These are phyloP conservation scores for Lachancea waltii DNA, from an alignment of 805 yeast species.

Conservation along the genomic window DNA sequence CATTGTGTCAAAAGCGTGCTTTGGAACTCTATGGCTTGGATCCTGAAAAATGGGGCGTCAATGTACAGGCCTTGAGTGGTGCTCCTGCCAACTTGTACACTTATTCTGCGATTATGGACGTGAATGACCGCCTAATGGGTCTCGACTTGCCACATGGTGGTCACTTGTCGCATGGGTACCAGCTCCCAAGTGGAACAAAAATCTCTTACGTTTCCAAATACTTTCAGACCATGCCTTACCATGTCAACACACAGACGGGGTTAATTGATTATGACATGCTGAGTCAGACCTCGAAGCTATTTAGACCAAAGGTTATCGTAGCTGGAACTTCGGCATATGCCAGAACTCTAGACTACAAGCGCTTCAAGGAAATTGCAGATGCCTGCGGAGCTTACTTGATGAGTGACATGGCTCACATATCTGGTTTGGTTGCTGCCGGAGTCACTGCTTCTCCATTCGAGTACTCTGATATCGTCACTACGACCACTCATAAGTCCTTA, in stretches of 20 bases:
- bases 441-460: slow-evolving; percentile 91
- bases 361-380: slow-evolving; percentile 87
- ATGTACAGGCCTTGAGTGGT: slow-evolving; percentile 92
- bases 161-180: slow-evolving; percentile 95
- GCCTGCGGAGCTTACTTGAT: slow-evolving; percentile 87
- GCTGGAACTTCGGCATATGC: slow-evolving; percentile 98
- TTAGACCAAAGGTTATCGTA: slow-evolving; percentile 90
- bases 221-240: slow-evolving; percentile 97
- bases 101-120: slow-evolving; percentile 81
- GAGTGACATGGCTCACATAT: slow-evolving; percentile 96
- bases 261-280: slow-evolving; percentile 85
- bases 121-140: slow-evolving; percentile 94
- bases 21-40: slow-evolving; percentile 71
- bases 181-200: slow-evolving; percentile 74
- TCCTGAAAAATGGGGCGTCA: slow-evolving; percentile 91
- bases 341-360: slow-evolving; percentile 80
- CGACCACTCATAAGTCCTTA: slow-evolving; percentile 94
- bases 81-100: slow-evolving; percentile 95
- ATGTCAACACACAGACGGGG: slow-evolving; percentile 81
- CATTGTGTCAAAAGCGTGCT: slow-evolving; percentile 87
- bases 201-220: slow-evolving; percentile 89
- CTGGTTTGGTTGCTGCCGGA: slow-evolving; percentile 93
- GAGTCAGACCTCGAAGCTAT: slow-evolving; percentile 73
- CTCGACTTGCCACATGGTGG: slow-evolving; percentile 98
- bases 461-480: slow-evolving; percentile 91